Percentiles rank a stretch among this genome's conserved stretches.
Evolutionary conservation across 2,329 filamentous ascomycete genomes (phyloP).

Genomic region (Ophiognomonia clavigignenti-juglandacearum): DNA sequence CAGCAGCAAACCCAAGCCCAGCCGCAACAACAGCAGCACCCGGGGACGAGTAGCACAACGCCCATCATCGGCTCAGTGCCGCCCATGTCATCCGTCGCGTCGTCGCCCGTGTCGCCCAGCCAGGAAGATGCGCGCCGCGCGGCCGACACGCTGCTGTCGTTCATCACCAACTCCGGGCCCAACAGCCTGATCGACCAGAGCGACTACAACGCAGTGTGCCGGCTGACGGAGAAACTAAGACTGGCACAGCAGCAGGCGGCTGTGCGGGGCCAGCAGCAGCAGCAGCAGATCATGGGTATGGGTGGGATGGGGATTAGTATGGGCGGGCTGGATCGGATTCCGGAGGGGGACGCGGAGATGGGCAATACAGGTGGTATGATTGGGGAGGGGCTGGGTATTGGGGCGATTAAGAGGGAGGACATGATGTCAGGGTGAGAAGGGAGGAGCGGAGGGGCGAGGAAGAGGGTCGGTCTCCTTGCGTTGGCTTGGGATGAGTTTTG

Average conservation of each 20-base stretch:
- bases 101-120: conserved; percentile 62
- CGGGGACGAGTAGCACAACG: conserved; percentile 18
- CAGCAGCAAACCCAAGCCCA: conserved; percentile 24
- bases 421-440: conserved; percentile 25
- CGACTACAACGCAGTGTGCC: conserved; percentile 73
- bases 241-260: conserved; percentile 59
- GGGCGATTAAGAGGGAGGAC: conserved; percentile 32
- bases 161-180: conserved; percentile 67
- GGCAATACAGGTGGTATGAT: conserved; percentile 30
- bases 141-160: conserved; percentile 74
- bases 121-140: conserved; percentile 83
- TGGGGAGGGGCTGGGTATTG: too few relatives aligned
- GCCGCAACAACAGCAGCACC: conserved; percentile 16
- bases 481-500: too few relatives aligned
- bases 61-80: conserved; percentile 23
- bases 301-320: conserved; percentile 25
- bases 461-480: too few relatives aligned
- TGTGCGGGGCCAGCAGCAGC: conserved; percentile 24
- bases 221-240: conserved; percentile 80
- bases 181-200: conserved; percentile 66
- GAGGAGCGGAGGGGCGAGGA: too few relatives aligned
- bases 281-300: conserved; percentile 9
- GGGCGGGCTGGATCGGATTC: conserved; percentile 50
- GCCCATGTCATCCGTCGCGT: conserved; percentile 38
- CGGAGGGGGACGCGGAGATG: conserved; percentile 53